Evolutionary conservation across 2,329 filamentous ascomycete species (phyloP), one percentile per base, ranked within the genome.

Genomic region (Paraphoma chrysanthemicola): DNA sequence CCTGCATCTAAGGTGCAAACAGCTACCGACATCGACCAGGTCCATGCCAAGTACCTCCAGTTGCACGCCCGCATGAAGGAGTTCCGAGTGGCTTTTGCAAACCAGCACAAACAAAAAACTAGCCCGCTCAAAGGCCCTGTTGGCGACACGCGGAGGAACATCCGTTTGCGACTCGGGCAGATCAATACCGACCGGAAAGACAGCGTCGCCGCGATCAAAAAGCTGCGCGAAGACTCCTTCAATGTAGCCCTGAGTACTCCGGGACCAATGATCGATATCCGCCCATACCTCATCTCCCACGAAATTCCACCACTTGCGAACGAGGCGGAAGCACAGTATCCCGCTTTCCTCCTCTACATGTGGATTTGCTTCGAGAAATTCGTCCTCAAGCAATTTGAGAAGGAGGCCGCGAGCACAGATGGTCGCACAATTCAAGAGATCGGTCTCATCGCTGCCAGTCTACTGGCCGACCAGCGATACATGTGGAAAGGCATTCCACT

Each of bases 321-420:
- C 53, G 68, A 72, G 30, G 64, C 63, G 4, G 66, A 74, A 18
- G 69, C 72, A 18, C 69, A 70, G 83, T 71, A 84, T 85, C 73
- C 73, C 23, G 66, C 69, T n/a, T 67, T 77, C 43, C 61, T 77
- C 4, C 60, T 96, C 28, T 96, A 93, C 72, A 82, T 92, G 1
- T 81, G 96, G 54, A 93, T 91, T 66, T 87, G 90, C 48, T 88
- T 93, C 61, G 82, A 89, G 64, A 96, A 96, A 75, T 82, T 82
- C 43, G 82, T 93, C 54, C 83, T 95, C 57, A 85, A 83, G 45
- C 90, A 93, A 62, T 76, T 81, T 48, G 74, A 75, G 29, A 67
- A 69, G 45, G 79, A 81, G 60, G 74, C 70, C 28, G 68, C 72
- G 41, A 74, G 68, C 17, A 67, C 75, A 38, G 77, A 80, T 48